Percentiles rank a stretch among this genome's conserved stretches.
These are phyloP conservation scores for Pyrus betulifolia DNA, from an alignment of 306 rosid genomes.

Conservation along the genomic window DNA sequence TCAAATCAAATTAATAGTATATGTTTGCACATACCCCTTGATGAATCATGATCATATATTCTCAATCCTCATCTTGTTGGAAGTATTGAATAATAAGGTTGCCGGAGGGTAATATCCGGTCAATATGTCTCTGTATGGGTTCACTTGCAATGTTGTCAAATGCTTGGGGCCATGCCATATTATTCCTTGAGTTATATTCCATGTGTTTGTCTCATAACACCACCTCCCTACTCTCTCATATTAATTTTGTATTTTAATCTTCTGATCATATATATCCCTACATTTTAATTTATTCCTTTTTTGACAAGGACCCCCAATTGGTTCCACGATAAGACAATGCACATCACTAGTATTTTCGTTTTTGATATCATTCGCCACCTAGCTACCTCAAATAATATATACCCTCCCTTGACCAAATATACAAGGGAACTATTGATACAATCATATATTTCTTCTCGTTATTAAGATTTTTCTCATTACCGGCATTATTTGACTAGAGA, in stretches of 20 bases:
- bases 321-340: slow-evolving; percentile 9
- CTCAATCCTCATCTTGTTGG: slow-evolving; percentile 5
- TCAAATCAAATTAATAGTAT: not conserved
- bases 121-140: slow-evolving; percentile 78
- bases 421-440: not conserved
- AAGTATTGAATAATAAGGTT: slow-evolving; percentile 32
- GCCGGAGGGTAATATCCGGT: slow-evolving; percentile 52
- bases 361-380: not conserved
- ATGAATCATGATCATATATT: not conserved
- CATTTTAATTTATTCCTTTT: not conserved
- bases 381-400: not conserved
- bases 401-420: not conserved
- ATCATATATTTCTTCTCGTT: too few relatives aligned
- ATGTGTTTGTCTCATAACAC: slow-evolving; percentile 56
- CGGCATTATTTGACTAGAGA: not conserved
- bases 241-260: not conserved
- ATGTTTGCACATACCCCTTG: not conserved
- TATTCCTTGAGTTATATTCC: slow-evolving; percentile 45
- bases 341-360: not conserved
- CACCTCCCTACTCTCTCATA: not conserved
- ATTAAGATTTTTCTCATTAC: not conserved
- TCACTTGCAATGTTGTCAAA: slow-evolving; percentile 59
- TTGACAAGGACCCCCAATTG: slow-evolving; percentile 11
- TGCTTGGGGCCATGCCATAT: slow-evolving; percentile 35
- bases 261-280: not conserved